Evolutionary conservation across 495 filamentous ascomycete genomes (phyloP).

Genomic region (Cercophora scortea): DNA sequence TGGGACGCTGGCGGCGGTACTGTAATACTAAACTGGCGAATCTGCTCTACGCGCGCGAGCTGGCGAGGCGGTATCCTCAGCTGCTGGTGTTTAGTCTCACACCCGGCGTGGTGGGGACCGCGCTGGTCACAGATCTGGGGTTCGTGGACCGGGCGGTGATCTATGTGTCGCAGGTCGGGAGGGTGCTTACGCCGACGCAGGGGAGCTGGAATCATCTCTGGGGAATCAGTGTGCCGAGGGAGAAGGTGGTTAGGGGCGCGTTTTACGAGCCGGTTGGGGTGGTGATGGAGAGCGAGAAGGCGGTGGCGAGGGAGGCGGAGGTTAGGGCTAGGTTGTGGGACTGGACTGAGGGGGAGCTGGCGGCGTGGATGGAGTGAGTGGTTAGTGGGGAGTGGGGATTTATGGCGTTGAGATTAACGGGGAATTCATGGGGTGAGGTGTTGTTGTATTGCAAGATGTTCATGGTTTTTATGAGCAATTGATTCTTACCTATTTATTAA

Average conservation of each 20-base stretch:
- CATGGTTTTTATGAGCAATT: too few relatives aligned
- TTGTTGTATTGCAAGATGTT: too few relatives aligned
- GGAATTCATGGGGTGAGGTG: too few relatives aligned
- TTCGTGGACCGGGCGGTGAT: slow-evolving; percentile 5
- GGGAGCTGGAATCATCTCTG: background rate
- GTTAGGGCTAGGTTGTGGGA: background rate
- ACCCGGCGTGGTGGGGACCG: slow-evolving; percentile 56
- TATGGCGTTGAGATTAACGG: too few relatives aligned
- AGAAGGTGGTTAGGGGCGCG: background rate
- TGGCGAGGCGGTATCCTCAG: slow-evolving; percentile 49
- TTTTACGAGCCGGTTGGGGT: background rate
- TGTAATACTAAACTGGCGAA: slow-evolving; percentile 61
- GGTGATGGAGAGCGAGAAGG: background rate
- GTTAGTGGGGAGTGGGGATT: background rate
- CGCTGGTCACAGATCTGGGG: slow-evolving; percentile 29
- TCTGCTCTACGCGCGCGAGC: slow-evolving; percentile 51
- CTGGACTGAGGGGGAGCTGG: slow-evolving; percentile 9
- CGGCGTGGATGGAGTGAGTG: slow-evolving; percentile 35
- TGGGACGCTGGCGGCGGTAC: slow-evolving; percentile 42
- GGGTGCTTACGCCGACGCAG: background rate
- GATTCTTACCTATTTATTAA: too few relatives aligned
- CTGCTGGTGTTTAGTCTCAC: slow-evolving; percentile 51
- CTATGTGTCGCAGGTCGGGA: background rate
- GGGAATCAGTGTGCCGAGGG: background rate
- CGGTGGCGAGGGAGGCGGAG: background rate